Conservation (phyloP, 2,329 filamentous ascomycete genomes). For the Aaosphaeria pasadenensis region DNA sequence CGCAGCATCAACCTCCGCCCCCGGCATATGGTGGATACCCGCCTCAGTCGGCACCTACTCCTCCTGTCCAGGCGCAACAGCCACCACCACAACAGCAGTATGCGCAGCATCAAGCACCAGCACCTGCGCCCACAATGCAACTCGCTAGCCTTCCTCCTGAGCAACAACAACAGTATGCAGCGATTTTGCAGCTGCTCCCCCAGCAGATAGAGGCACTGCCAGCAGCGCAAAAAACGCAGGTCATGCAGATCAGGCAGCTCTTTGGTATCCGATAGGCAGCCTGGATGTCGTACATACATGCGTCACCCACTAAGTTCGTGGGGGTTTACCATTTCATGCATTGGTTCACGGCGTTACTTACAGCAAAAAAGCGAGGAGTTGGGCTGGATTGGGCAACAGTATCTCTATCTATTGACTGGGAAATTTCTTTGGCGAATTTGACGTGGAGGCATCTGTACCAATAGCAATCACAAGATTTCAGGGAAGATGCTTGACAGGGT, state of each 20-base stretch:
- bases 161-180: constrained; percentile 68
- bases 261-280: constrained; percentile 38
- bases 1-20: constrained; percentile 18
- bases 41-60: constrained; percentile 50
- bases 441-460: background rate
- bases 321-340: too few species aligned
- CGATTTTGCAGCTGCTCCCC: constrained; percentile 77
- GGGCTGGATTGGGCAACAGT: constrained; percentile 2
- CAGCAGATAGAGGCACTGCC: constrained; percentile 76
- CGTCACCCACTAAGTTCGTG: too few species aligned
- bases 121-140: constrained; percentile 44
- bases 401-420: background rate
- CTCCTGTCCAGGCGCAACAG: constrained; percentile 44
- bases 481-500: background rate
- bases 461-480: background rate
- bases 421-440: background rate
- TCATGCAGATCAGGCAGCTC: constrained; percentile 71
- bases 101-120: constrained; percentile 36
- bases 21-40: constrained; percentile 33
- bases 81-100: constrained; percentile 17
- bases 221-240: constrained; percentile 72
- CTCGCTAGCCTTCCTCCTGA: constrained; percentile 5
- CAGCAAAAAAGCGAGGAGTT: constrained; percentile 6
- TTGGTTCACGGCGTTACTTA: background rate
- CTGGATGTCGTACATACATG: too few species aligned